phyloP scores from a whole-genome alignment of 2,329 filamentous ascomycete species.

The Aspergillus luchuensis region DNA sequence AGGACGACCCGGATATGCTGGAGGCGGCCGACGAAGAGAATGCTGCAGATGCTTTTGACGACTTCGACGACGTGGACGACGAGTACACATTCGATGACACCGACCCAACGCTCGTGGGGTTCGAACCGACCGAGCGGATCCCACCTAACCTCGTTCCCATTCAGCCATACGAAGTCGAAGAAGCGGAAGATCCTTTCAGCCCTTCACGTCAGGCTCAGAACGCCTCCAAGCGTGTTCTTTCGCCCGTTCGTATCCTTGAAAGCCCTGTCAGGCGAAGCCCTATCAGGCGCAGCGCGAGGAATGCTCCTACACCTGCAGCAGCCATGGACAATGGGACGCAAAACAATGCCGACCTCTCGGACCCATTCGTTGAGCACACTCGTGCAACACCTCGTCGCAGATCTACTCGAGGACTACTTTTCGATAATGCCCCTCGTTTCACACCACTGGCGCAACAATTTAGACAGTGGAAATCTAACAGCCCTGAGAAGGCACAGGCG shows the following conservation, averaged over 20 bases:
- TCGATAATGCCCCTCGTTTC: slow-evolving; percentile 54
- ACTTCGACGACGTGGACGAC: slow-evolving; percentile 12
- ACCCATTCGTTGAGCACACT: slow-evolving; percentile 3
- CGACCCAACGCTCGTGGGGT: slow-evolving; percentile 22
- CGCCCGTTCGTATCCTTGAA: background rate
- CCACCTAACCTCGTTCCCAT: slow-evolving; percentile 15
- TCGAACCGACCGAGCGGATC: slow-evolving; percentile 19
- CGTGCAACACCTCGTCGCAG: background rate
- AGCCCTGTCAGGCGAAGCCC: background rate
- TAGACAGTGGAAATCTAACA: slow-evolving; percentile 63
- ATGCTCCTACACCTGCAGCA: background rate
- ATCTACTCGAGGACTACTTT: slow-evolving; percentile 14
- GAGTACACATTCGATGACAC: slow-evolving; percentile 23
- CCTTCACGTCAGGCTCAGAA: background rate
- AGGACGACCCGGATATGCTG: background rate
- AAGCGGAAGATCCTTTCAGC: slow-evolving; percentile 18
- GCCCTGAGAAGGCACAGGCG: slow-evolving; percentile 49
- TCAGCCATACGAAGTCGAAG: slow-evolving; percentile 26
- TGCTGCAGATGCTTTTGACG: background rate
- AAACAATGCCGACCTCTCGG: background rate
- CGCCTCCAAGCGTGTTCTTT: background rate
- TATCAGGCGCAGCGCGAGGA: background rate
- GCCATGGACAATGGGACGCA: background rate
- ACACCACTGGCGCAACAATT: slow-evolving; percentile 66
- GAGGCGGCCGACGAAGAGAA: background rate